Evolutionary conservation across 1,284 basidiomycete genomes (phyloP).

Genomic region (Fistulina hepatica): DNA sequence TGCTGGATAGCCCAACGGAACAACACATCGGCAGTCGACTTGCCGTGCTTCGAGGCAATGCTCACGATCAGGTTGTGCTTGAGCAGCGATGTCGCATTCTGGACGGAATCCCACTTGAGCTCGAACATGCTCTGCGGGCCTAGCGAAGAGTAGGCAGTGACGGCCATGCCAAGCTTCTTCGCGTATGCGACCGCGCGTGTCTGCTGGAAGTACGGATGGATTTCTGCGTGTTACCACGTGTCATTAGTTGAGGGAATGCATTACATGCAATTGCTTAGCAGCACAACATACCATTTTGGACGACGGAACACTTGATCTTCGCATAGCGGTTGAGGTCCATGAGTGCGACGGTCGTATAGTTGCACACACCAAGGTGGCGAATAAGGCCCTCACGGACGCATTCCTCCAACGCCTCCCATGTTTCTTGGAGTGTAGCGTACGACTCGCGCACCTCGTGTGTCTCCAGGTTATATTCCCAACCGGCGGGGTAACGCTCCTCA

Average conservation of each 20-base stretch:
- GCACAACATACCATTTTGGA: too few species aligned
- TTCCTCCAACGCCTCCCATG: constrained; percentile 66
- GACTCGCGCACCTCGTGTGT: constrained; percentile 6
- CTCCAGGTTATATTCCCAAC: constrained; percentile 1
- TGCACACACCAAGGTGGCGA: constrained; percentile 71
- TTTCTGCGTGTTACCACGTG: constrained; percentile 70
- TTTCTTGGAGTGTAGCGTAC: constrained; percentile 52
- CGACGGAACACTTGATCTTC: constrained; percentile 55
- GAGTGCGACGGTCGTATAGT: constrained; percentile 52
- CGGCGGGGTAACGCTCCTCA: constrained; percentile 45
- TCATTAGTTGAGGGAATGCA: too few species aligned
- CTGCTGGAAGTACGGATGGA: constrained; percentile 71
- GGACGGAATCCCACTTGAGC: constrained; percentile 49
- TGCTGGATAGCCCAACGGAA: constrained; percentile 72
- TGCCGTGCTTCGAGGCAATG: constrained; percentile 42
- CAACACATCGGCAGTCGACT: constrained; percentile 40
- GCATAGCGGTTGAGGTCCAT: constrained; percentile 63
- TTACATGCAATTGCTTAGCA: too few species aligned
- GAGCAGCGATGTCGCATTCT: constrained; percentile 40
- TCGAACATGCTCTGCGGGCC: constrained; percentile 64
- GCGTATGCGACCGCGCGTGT: constrained; percentile 48
- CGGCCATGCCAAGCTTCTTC: constrained; percentile 49
- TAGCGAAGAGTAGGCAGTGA: constrained; percentile 70
- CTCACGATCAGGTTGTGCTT: constrained; percentile 35
- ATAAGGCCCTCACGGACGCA: constrained; percentile 58